Conservation (phyloP, 2,329 filamentous ascomycete genomes). For the Colletotrichum orchidophilum region DNA sequence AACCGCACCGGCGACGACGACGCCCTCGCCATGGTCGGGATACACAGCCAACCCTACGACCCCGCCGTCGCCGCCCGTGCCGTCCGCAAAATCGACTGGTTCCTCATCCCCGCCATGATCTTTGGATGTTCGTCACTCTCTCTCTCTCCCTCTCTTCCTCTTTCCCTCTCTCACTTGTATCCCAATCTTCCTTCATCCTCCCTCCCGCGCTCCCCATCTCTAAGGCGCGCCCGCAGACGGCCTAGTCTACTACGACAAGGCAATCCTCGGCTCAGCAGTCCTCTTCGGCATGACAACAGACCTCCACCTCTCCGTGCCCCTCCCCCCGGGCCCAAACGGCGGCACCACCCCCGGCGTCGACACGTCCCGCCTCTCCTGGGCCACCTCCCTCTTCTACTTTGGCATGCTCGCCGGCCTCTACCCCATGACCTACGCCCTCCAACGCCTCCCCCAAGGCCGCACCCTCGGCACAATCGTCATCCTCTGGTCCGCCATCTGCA, state of each 20-base stretch:
- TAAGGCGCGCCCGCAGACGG: constrained; percentile 39
- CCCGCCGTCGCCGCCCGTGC: constrained; percentile 63
- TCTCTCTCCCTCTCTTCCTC: too few species aligned
- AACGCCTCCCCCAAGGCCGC: constrained; percentile 72
- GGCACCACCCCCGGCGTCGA: too few species aligned
- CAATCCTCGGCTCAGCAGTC: constrained; percentile 76
- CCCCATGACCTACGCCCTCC: constrained; percentile 76
- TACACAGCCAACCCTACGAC: constrained; percentile 63
- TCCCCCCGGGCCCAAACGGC: constrained; percentile 55
- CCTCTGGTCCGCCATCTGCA: constrained; percentile 73
- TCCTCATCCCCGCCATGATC: constrained; percentile 75
- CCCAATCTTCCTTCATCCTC: constrained; percentile 33
- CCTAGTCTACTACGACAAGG: constrained; percentile 62
- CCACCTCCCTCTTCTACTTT: constrained; percentile 83
- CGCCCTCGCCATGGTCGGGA: constrained; percentile 68
- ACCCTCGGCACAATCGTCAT: constrained; percentile 72
- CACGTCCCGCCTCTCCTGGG: constrained; percentile 77
- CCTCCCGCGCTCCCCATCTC: background rate
- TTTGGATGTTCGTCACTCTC: constrained; percentile 47
- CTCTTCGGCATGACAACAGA: constrained; percentile 82
- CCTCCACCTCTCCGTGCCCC: constrained; percentile 63
- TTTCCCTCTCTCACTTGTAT: too few species aligned
- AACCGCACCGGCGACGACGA: constrained; percentile 49
- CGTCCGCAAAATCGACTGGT: constrained; percentile 72
- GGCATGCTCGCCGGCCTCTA: constrained; percentile 80